These are phyloP conservation scores for Fusarium ambrosium DNA, from an alignment of 2,329 filamentous ascomycete species.

Conservation along the genomic window DNA sequence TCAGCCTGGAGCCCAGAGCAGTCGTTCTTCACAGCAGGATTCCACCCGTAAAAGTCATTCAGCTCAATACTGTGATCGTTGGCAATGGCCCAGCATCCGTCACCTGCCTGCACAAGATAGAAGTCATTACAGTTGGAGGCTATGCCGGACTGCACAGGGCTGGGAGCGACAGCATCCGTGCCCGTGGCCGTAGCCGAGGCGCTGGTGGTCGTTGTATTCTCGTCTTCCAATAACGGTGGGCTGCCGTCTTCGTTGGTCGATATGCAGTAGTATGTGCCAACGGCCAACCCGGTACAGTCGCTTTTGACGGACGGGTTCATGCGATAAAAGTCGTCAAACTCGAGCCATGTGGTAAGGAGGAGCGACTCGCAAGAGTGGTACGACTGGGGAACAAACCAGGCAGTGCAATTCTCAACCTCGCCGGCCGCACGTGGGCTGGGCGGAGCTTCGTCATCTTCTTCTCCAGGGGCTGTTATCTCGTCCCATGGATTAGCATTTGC, in stretches of 20 bases:
- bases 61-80: neutral
- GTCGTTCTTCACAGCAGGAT: neutral
- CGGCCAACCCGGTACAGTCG: conserved; percentile 15
- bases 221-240: neutral
- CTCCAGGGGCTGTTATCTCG: neutral
- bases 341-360: neutral
- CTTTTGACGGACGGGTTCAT: conserved; percentile 24
- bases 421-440: conserved; percentile 10
- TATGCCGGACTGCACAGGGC: conserved; percentile 3
- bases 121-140: neutral
- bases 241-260: conserved; percentile 11
- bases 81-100: conserved; percentile 6
- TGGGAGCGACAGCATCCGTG: neutral
- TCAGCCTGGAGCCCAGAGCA: neutral
- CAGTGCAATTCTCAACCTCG: conserved; percentile 9
- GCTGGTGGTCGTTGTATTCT: conserved; percentile 5
- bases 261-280: conserved; percentile 29
- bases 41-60: neutral
- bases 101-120: neutral
- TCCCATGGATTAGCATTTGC: neutral
- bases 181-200: neutral
- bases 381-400: neutral
- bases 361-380: neutral
- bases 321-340: conserved; percentile 13
- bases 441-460: neutral